A percentile compares a stretch with the other conserved stretches of the same genome.
Conservation (phyloP, 208 protist genomes). For the Trypanosomatidae sp. region DNA sequence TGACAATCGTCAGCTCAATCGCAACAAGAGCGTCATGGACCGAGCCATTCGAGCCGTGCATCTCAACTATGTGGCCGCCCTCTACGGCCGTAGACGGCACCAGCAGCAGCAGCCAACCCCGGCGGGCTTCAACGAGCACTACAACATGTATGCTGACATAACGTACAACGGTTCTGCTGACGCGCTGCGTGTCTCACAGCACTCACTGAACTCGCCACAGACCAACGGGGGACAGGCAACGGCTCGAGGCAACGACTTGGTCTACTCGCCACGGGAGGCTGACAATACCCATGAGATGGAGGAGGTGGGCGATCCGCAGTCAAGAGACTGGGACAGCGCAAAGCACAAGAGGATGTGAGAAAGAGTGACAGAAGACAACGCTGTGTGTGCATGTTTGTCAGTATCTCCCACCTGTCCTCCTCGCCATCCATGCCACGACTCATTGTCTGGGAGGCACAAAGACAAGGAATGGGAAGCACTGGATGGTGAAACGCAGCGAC, state of each 20-base stretch:
- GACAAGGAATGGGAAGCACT: background rate
- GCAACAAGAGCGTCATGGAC: constrained; percentile 23
- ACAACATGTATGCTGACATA: constrained; percentile 4
- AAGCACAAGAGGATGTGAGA: background rate
- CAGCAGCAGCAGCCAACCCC: background rate
- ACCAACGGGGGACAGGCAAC: background rate
- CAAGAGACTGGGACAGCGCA: background rate
- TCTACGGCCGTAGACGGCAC: background rate
- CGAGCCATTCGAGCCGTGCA: constrained; percentile 14
- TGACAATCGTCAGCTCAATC: constrained; percentile 10
- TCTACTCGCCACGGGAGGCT: background rate
- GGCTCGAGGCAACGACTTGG: background rate
- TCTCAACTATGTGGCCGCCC: background rate
- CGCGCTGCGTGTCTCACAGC: background rate
- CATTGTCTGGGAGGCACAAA: background rate
- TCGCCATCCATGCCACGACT: background rate
- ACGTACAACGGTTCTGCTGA: background rate
- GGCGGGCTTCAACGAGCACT: constrained; percentile 6
- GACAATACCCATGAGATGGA: constrained; percentile 21
- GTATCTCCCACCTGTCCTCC: background rate
- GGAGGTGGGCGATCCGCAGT: constrained; percentile 1
- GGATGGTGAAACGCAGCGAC: background rate
- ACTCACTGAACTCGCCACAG: background rate
- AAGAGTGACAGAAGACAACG: background rate
- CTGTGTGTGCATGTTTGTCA: background rate